Base-by-base conservation (phyloP, 495 filamentous ascomycete species). In the Usnea hakonensis region DNA sequence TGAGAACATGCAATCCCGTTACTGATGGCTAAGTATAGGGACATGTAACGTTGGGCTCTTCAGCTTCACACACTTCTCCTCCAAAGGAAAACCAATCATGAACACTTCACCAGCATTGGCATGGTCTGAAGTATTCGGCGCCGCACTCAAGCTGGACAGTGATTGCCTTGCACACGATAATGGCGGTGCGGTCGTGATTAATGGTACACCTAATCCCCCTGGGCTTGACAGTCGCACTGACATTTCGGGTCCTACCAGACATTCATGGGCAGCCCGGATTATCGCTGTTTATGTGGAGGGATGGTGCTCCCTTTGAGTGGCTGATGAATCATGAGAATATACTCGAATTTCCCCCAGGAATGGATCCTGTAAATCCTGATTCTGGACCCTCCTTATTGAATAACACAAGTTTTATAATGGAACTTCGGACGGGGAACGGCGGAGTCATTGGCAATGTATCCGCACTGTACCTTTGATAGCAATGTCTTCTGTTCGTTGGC, bases 221-320 rank as follows among this genome's bases (percentile, higher is more conserved):
- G 6, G 16, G 7, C 1, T 50, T 16, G 28, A 26, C 28, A 6
- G 17, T 3, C 19, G 17, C 57, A 48, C 33, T 59, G 17, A 32
- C 37, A 11, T 23, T 40, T n/a, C 26, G 5, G 5, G 28, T 43
- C 5, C 5, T 21, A n/a, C 8, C 26, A 59, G 57, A 59, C 41
- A 6, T n/a, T 16, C 38, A 36, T 6, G 36, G 57, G 19, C 5
- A 33, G 28, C 57, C 57, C 1, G 43, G 36, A 11, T n/a, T 59
- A 36, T 44, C 57, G 21, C 13, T 59, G 4, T 59, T 59, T 23
- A 44, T 59, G 13, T 59, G 38, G 57, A n/a, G 46, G 41, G 57
- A 59, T 23, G 57, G 57, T 40, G 57, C 57, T 1, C 13, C 23
- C 30, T 59, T 44, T 14, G 38, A 59, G 13, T 44, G 14, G 2